Conservation (phyloP, 495 filamentous ascomycete genomes). For the Monascus purpureus region DNA sequence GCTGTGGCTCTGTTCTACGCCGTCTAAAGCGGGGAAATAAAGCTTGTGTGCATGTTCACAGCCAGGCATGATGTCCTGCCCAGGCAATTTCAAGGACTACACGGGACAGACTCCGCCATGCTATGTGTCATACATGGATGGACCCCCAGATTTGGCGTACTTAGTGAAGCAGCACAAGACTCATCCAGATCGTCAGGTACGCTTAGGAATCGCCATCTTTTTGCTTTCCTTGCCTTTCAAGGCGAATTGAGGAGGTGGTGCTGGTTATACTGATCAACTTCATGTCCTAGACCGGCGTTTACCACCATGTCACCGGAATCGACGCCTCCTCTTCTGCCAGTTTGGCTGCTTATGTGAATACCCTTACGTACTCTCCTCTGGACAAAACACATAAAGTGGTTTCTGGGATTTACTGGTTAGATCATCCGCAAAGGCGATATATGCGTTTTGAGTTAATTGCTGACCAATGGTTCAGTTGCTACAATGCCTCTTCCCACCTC, state of each 20-base stretch:
- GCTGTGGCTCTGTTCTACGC: too few relatives aligned
- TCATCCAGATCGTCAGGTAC: constrained; percentile 35
- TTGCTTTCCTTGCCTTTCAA: too few relatives aligned
- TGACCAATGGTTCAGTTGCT: constrained; percentile 48
- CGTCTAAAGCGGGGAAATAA: too few relatives aligned
- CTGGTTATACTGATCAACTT: too few relatives aligned
- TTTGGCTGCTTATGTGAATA: constrained; percentile 95
- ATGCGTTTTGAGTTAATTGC: constrained; percentile 3
- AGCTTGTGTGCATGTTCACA: too few relatives aligned
- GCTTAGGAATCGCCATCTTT: too few relatives aligned
- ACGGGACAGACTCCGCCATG: too few relatives aligned
- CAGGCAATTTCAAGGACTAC: too few relatives aligned
- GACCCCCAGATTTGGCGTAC: constrained; percentile 91
- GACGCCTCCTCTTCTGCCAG: constrained; percentile 96
- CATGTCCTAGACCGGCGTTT: constrained; percentile 84
- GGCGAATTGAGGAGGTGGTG: background rate
- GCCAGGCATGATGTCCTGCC: too few relatives aligned
- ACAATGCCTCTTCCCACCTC: constrained; percentile 96
- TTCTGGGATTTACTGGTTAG: constrained; percentile 85
- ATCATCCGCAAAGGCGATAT: constrained; percentile 1
- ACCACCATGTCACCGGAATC: constrained; percentile 96
- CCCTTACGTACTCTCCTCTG: constrained; percentile 75
- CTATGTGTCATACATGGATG: too few relatives aligned
- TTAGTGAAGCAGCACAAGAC: constrained; percentile 71
- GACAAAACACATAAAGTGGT: constrained; percentile 83